phyloP scores from a whole-genome alignment of 257 asterid genomes.

The Nicotiana tabacum region DNA sequence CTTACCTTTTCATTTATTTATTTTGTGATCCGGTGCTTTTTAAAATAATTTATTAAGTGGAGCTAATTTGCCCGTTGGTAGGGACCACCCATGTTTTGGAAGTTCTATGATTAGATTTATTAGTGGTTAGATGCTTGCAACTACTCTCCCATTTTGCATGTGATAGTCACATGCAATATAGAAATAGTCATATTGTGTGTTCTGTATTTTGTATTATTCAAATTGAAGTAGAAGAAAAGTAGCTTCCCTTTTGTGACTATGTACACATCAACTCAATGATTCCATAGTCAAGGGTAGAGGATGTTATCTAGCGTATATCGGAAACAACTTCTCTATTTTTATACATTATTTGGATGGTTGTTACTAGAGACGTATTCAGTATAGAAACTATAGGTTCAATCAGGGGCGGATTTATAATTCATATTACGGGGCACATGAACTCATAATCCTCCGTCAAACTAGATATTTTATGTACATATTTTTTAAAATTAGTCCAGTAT shows the following conservation, averaged over 20 bases:
- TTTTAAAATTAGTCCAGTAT: too few relatives aligned
- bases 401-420: too few relatives aligned
- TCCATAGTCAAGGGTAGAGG: neutral
- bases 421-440: too few relatives aligned
- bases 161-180: conserved; percentile 20
- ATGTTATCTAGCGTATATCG: too few relatives aligned
- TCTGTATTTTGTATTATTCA: neutral
- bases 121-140: neutral
- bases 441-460: too few relatives aligned
- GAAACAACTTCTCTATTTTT: too few relatives aligned
- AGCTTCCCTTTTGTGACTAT: neutral
- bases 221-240: neutral
- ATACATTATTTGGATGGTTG: too few relatives aligned
- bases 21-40: neutral
- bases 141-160: conserved; percentile 19
- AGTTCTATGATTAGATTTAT: neutral
- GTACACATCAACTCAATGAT: neutral
- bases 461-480: too few relatives aligned
- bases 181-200: neutral
- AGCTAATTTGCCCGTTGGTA: neutral
- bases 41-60: neutral
- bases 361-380: too few relatives aligned
- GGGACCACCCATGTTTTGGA: conserved; percentile 16
- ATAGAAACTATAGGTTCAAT: too few relatives aligned
- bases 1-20: neutral